A percentile compares a stretch with the other conserved stretches of the same genome.
phyloP scores from a whole-genome alignment of 805 yeast genomes.

The Yarrowia deformans region DNA sequence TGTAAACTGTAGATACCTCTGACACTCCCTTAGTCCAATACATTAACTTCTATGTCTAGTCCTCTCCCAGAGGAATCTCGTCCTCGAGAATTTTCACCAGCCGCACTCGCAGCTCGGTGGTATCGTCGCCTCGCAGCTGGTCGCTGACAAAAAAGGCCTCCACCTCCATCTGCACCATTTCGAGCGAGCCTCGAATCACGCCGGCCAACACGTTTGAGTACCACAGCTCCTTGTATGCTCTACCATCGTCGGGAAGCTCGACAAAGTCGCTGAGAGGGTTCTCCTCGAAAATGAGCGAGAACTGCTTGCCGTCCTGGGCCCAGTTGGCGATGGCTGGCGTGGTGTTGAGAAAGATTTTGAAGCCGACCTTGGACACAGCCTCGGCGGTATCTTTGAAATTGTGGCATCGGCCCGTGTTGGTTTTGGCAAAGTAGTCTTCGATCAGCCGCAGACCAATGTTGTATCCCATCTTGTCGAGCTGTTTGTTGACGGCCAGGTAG shows the following conservation, averaged over 20 bases:
- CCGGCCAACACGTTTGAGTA: constrained; percentile 91
- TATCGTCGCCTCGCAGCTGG: constrained; percentile 78
- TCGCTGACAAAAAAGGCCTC: constrained; percentile 84
- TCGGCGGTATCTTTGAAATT: constrained; percentile 87
- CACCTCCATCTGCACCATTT: constrained; percentile 94
- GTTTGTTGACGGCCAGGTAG: constrained; percentile 78
- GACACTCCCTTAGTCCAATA: no score
- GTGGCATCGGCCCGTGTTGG: constrained; percentile 83
- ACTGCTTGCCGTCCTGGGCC: constrained; percentile 76
- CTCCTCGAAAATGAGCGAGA: constrained; percentile 74
- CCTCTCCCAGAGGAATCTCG: constrained; percentile 98
- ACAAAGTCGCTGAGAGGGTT: constrained; percentile 96
- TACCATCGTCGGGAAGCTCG: constrained; percentile 84
- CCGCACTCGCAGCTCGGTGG: constrained; percentile 79
- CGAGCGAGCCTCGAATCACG: constrained; percentile 86
- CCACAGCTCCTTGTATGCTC: constrained; percentile 79
- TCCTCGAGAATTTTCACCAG: constrained; percentile 79
- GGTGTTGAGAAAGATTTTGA: constrained; percentile 85
- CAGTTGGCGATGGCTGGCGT: constrained; percentile 78
- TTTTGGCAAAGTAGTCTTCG: constrained; percentile 89
- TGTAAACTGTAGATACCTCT: no score
- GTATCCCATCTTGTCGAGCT: constrained; percentile 92
- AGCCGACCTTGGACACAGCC: constrained; percentile 82
- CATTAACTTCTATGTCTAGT: constrained; percentile 47
- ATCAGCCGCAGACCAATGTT: constrained; percentile 89